A percentile compares a stretch with the other conserved stretches of the same genome.
Conservation (phyloP, 805 yeast species). For the Myxozyma mucilagina region DNA sequence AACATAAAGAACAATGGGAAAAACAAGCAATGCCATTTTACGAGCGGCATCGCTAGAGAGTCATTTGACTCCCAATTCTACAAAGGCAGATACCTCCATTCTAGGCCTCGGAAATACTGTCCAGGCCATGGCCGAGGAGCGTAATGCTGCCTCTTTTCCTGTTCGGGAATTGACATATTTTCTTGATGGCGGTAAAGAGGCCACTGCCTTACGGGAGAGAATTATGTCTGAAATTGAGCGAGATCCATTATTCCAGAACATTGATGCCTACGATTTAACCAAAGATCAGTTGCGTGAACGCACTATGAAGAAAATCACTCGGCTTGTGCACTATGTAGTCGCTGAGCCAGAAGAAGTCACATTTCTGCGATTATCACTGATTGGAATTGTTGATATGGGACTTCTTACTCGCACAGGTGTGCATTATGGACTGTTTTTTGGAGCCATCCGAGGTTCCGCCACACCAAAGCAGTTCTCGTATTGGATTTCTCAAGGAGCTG, state of each 20-base stretch:
- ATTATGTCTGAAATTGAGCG: constrained; percentile 52
- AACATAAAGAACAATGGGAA: not conserved
- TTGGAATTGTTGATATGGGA: constrained; percentile 62
- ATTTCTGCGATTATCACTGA: constrained; percentile 34
- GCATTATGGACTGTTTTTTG: constrained; percentile 80
- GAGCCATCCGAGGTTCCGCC: constrained; percentile 84
- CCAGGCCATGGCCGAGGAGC: constrained; percentile 42
- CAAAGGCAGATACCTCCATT: constrained; percentile 18
- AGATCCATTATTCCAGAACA: constrained; percentile 53
- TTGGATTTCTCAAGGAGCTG: constrained; percentile 63
- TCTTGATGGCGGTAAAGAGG: constrained; percentile 46
- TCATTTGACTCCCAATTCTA: not conserved
- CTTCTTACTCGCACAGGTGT: constrained; percentile 82
- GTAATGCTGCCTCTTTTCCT: constrained; percentile 43
- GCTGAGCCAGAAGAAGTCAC: constrained; percentile 37
- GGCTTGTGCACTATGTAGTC: constrained; percentile 32
- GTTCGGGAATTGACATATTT: constrained; percentile 46
- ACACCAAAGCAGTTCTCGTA: constrained; percentile 78
- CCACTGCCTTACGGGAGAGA: constrained; percentile 44
- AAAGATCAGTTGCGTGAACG: constrained; percentile 46
- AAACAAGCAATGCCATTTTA: not conserved
- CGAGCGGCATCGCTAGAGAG: constrained; percentile 8
- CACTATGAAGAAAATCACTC: constrained; percentile 40
- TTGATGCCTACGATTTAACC: constrained; percentile 50
- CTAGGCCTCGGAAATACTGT: constrained; percentile 28